Evolutionary conservation across 106 monocot genomes (phyloP).

Genomic region (Amphibolis antarctica): DNA sequence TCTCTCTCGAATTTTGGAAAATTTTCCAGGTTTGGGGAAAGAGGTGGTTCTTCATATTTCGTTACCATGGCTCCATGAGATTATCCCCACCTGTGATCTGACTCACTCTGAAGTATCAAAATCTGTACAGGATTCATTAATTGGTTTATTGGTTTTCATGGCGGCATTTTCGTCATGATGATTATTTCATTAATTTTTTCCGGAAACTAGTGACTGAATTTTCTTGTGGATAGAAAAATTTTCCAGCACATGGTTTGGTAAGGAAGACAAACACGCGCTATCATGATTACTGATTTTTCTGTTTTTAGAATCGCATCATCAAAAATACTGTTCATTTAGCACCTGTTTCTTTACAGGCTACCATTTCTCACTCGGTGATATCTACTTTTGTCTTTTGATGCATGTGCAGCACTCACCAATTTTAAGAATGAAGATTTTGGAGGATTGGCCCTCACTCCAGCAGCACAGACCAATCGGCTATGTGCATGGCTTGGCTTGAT

Average conservation of each 20-base stretch:
- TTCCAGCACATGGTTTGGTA: neutral
- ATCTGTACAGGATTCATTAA: slow-evolving; percentile 2
- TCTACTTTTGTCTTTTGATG: no score
- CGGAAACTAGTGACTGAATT: neutral
- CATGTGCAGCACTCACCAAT: no score
- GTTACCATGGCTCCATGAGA: no score
- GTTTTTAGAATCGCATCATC: no score
- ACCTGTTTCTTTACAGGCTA: neutral
- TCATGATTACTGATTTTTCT: no score
- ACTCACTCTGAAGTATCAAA: no score
- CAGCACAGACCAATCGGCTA: no score
- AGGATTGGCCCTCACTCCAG: no score
- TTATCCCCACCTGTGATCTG: neutral
- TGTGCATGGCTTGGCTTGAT: no score
- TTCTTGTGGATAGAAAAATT: neutral
- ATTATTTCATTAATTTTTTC: neutral
- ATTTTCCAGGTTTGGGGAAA: neutral
- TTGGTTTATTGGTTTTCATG: slow-evolving; percentile 2
- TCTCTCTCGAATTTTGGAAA: neutral
- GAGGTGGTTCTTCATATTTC: no score
- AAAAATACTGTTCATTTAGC: neutral
- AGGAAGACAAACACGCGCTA: neutral
- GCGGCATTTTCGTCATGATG: neutral
- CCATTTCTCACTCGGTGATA: no score
- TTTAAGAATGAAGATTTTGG: no score